phyloP scores from a whole-genome alignment of 23 red algal species.

The Gracilariopsis chorda region DNA sequence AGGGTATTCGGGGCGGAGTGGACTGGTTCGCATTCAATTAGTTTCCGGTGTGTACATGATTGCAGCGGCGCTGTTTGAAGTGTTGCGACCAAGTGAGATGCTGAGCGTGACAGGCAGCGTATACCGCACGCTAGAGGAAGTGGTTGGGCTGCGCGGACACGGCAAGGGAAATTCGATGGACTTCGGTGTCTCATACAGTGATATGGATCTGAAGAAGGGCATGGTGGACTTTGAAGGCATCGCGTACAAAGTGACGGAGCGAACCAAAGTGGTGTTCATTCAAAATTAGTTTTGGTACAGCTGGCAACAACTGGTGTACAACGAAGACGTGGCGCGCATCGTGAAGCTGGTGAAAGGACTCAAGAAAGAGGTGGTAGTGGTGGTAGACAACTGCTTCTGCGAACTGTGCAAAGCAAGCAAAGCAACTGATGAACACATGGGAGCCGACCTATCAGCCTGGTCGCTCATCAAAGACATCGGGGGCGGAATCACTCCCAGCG shows the following conservation, averaged over 20 bases:
- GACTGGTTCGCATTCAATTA: constrained; percentile 80
- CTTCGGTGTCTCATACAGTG: constrained; percentile 53
- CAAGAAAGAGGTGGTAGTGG: constrained; percentile 43
- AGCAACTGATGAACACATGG: constrained; percentile 48
- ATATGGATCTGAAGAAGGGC: constrained; percentile 48
- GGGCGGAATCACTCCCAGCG: constrained; percentile 71
- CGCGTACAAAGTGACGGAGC: background rate
- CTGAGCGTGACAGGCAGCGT: constrained; percentile 56
- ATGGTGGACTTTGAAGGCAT: constrained; percentile 49
- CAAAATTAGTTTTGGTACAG: constrained; percentile 83
- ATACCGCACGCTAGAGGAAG: constrained; percentile 95
- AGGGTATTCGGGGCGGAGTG: constrained; percentile 75
- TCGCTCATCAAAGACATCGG: constrained; percentile 90
- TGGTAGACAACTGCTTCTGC: constrained; percentile 94
- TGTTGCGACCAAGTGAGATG: constrained; percentile 81
- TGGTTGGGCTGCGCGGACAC: constrained; percentile 59
- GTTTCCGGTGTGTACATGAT: constrained; percentile 83
- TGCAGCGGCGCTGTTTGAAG: constrained; percentile 71
- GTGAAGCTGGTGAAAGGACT: constrained; percentile 45
- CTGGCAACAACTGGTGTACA: constrained; percentile 50
- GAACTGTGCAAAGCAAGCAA: constrained; percentile 73
- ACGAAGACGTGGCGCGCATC: constrained; percentile 41
- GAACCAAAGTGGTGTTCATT: constrained; percentile 68
- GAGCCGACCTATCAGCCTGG: constrained; percentile 80
- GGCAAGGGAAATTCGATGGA: constrained; percentile 61